phyloP scores from a whole-genome alignment of 495 filamentous ascomycete species.

The Podospora appendiculata region DNA sequence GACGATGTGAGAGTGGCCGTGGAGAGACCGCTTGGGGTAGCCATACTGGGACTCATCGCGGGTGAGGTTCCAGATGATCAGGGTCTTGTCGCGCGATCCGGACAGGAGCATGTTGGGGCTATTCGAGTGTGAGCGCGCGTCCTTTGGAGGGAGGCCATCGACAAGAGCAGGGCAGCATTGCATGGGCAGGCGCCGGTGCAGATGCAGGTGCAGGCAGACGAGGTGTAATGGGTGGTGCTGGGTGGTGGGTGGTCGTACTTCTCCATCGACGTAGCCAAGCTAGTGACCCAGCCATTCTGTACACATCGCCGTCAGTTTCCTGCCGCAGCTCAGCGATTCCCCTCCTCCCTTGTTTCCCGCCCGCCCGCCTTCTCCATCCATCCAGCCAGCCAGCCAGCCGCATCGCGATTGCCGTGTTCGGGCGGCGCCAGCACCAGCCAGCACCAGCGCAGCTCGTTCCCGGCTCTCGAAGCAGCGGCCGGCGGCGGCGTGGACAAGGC shows the following conservation, averaged over 20 bases:
- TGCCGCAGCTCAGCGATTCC: too few species aligned
- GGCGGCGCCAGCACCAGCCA: too few species aligned
- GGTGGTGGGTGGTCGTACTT: conserved; percentile 55
- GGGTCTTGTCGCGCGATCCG: conserved; percentile 90
- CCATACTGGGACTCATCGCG: conserved; percentile 96
- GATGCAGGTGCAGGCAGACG: background rate
- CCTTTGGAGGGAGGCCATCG: conserved; percentile 9
- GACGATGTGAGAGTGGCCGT: conserved; percentile 99
- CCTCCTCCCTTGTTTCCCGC: too few species aligned
- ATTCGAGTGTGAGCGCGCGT: conserved; percentile 21
- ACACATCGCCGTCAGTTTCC: conserved; percentile 6
- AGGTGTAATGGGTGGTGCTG: background rate
- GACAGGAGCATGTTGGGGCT: conserved; percentile 99
- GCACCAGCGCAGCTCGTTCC: background rate
- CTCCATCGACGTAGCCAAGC: conserved; percentile 95
- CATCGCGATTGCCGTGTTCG: too few species aligned
- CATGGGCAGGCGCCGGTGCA: too few species aligned
- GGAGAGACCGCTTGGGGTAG: conserved; percentile 95
- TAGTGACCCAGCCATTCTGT: conserved; percentile 67
- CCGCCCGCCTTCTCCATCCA: too few species aligned
- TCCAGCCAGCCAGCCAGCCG: too few species aligned
- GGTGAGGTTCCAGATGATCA: conserved; percentile 99
- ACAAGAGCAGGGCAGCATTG: background rate
- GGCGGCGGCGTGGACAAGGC: background rate
- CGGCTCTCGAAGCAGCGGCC: background rate